Evolutionary conservation across 495 filamentous ascomycete species (phyloP).

Genomic region (Annulohypoxylon nitens): DNA sequence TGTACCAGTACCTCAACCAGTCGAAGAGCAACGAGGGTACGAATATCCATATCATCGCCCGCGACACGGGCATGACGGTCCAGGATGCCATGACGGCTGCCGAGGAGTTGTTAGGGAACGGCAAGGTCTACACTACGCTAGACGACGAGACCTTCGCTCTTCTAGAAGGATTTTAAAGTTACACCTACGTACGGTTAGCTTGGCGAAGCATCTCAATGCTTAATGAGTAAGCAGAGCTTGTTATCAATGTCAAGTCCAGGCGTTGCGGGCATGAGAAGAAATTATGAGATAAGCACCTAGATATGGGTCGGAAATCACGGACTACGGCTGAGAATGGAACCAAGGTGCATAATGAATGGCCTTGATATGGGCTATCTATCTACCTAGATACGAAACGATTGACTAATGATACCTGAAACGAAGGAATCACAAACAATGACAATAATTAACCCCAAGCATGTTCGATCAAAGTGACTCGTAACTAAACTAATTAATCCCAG

Average conservation of each 20-base stretch:
- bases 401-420: slow-evolving; percentile 47
- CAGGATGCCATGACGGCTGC: slow-evolving; percentile 79
- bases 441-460: slow-evolving; percentile 13
- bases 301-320: slow-evolving; percentile 23
- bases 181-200: not conserved
- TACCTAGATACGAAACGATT: slow-evolving; percentile 43
- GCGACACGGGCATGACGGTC: slow-evolving; percentile 69
- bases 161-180: slow-evolving; percentile 62
- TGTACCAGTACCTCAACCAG: slow-evolving; percentile 74
- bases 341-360: slow-evolving; percentile 43
- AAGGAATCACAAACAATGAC: slow-evolving; percentile 21
- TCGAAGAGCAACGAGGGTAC: slow-evolving; percentile 82
- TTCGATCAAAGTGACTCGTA: slow-evolving; percentile 27
- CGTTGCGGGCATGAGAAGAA: slow-evolving; percentile 34
- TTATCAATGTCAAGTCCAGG: slow-evolving; percentile 16
- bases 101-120: slow-evolving; percentile 78
- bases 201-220: not conserved
- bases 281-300: slow-evolving; percentile 23
- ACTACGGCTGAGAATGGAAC: slow-evolving; percentile 22
- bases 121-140: slow-evolving; percentile 88
- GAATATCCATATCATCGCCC: slow-evolving; percentile 80
- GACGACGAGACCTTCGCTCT: slow-evolving; percentile 88
- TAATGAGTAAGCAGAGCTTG: not conserved
- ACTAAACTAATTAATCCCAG: slow-evolving; percentile 13
- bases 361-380: slow-evolving; percentile 40